phyloP scores from a whole-genome alignment of 2,329 filamentous ascomycete species.

The Bisporella sp. region DNA sequence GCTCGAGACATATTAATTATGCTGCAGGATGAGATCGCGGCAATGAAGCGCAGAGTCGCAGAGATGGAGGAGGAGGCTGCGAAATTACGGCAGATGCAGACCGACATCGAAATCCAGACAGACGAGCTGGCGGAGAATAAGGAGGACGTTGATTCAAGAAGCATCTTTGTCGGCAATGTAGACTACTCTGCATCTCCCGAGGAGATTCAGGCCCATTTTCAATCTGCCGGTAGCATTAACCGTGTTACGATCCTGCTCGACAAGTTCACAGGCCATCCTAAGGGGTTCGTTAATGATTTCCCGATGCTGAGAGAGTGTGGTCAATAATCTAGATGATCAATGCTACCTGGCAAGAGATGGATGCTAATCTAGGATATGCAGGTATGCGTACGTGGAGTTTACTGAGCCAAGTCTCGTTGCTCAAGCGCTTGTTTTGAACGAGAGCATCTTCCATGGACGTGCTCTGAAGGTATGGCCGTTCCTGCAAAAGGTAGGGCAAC shows the following conservation, averaged over 20 bases:
- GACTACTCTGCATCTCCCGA: constrained; percentile 96
- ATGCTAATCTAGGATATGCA: constrained; percentile 39
- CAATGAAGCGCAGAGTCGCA: constrained; percentile 79
- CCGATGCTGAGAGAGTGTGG: constrained; percentile 6
- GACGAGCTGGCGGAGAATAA: constrained; percentile 84
- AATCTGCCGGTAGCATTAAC: constrained; percentile 95
- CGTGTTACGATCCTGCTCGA: constrained; percentile 94
- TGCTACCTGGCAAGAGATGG: constrained; percentile 55
- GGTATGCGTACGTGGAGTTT: constrained; percentile 98
- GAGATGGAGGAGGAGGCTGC: constrained; percentile 89
- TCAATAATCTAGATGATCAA: constrained; percentile 24
- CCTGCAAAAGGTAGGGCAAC: not conserved
- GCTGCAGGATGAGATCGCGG: constrained; percentile 66
- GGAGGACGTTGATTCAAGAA: constrained; percentile 90
- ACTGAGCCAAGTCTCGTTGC: constrained; percentile 88
- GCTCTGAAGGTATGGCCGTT: constrained; percentile 72
- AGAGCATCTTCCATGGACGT: constrained; percentile 89
- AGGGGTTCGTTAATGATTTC: constrained; percentile 64
- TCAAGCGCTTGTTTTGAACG: constrained; percentile 89
- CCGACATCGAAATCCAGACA: constrained; percentile 74
- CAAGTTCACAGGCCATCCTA: constrained; percentile 98
- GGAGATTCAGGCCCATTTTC: constrained; percentile 97
- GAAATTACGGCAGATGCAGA: constrained; percentile 82
- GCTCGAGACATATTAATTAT: too few relatives aligned
- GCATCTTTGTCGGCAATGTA: constrained; percentile 97